Conservation (phyloP, 2,329 filamentous ascomycete species). For the Plenodomus tracheiphilus region DNA sequence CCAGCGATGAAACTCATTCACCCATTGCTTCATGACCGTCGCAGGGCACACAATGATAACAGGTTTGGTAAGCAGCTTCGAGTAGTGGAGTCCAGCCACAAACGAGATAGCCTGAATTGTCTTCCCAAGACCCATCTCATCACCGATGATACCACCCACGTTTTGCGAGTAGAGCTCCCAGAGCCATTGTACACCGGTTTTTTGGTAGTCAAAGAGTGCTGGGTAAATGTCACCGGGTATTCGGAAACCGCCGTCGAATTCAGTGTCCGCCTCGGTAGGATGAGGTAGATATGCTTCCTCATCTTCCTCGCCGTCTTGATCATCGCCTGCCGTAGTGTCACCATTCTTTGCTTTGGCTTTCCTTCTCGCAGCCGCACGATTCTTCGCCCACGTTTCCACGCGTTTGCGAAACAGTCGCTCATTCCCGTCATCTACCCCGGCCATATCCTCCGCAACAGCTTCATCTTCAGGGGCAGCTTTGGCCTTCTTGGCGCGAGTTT, state of each 20-base stretch:
- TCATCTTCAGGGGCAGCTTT: conserved; percentile 24
- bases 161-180: conserved; percentile 87
- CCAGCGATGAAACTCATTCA: conserved; percentile 97
- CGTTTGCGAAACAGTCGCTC: conserved; percentile 78
- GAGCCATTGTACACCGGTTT: conserved; percentile 95
- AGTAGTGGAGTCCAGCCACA: conserved; percentile 89
- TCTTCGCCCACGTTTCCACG: conserved; percentile 72
- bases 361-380: conserved; percentile 63
- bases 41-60: conserved; percentile 92
- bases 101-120: conserved; percentile 83
- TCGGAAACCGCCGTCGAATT: conserved; percentile 73
- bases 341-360: conserved; percentile 46
- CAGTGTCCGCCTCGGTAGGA: conserved; percentile 76
- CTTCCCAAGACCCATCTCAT: conserved; percentile 99
- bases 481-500: conserved; percentile 33
- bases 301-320: conserved; percentile 59
- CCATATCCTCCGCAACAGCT: conserved; percentile 56
- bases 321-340: conserved; percentile 30
- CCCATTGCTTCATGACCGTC: conserved; percentile 96
- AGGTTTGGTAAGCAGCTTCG: conserved; percentile 78
- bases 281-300: conserved; percentile 85
- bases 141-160: conserved; percentile 91
- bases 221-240: conserved; percentile 92
- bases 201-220: conserved; percentile 93
- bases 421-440: conserved; percentile 83